Conservation (phyloP, 2,329 filamentous ascomycete genomes). For the Colletotrichum viniferum region DNA sequence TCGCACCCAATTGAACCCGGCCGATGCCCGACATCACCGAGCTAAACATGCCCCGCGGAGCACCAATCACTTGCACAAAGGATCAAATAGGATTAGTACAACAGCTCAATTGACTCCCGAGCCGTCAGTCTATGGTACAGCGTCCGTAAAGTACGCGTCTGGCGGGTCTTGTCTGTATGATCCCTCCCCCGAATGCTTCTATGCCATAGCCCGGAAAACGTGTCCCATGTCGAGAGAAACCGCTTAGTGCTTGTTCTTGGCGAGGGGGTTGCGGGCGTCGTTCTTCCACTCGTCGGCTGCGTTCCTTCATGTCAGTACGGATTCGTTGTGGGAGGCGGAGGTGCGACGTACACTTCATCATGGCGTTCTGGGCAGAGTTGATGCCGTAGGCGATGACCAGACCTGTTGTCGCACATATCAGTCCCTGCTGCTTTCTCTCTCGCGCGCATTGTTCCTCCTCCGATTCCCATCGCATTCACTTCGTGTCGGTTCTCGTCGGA, state of each 20-base stretch:
- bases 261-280: slow-evolving; percentile 85
- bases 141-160: slow-evolving; percentile 7
- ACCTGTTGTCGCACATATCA: slow-evolving; percentile 55
- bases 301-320: slow-evolving; percentile 27
- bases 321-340: neutral
- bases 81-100: slow-evolving; percentile 1
- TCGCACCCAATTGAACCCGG: neutral
- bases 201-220: slow-evolving; percentile 1
- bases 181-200: neutral
- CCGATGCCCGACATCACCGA: neutral
- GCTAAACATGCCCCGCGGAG: neutral
- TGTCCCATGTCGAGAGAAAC: slow-evolving; percentile 12
- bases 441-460: neutral
- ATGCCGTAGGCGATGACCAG: slow-evolving; percentile 88
- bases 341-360: slow-evolving; percentile 72
- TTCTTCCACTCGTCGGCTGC: slow-evolving; percentile 95
- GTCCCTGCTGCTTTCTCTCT: neutral
- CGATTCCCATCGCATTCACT: neutral
- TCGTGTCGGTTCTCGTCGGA: neutral
- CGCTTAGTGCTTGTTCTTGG: slow-evolving; percentile 53
- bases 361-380: slow-evolving; percentile 79
- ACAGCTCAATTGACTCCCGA: slow-evolving; percentile 13
- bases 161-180: neutral
- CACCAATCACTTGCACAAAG: neutral
- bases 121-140: slow-evolving; percentile 25